A percentile compares a stretch with the other conserved stretches of the same genome.
Conservation (phyloP, 2,329 filamentous ascomycete species). For the Fusarium dlaminii region DNA sequence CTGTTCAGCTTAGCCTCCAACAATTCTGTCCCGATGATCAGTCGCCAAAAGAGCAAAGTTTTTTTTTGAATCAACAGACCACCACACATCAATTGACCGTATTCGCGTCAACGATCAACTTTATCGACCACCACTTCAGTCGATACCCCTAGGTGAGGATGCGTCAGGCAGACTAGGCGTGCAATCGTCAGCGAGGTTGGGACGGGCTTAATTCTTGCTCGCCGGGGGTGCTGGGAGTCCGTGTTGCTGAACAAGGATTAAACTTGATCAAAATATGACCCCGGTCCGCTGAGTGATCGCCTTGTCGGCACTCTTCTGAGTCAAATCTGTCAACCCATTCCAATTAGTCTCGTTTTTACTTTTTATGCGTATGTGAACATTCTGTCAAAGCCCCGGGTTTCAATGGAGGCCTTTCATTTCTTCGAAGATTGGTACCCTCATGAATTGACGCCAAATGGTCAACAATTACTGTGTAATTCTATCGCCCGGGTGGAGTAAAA, state of each 20-base stretch:
- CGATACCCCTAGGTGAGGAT: slow-evolving; percentile 25
- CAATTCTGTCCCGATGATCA: slow-evolving; percentile 24
- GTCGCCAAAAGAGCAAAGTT: not conserved
- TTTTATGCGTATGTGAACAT: slow-evolving; percentile 32
- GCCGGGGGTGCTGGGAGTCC: slow-evolving; percentile 30
- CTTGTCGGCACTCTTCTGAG: slow-evolving; percentile 39
- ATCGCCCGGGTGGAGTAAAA: not conserved
- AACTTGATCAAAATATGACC: slow-evolving; percentile 18
- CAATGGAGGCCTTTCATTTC: slow-evolving; percentile 10
- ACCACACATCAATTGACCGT: slow-evolving; percentile 23
- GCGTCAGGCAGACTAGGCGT: slow-evolving; percentile 9
- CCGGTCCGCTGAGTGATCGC: slow-evolving; percentile 35
- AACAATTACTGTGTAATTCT: not conserved
- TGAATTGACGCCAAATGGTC: not conserved
- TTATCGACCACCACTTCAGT: slow-evolving; percentile 35
- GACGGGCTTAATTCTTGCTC: slow-evolving; percentile 25
- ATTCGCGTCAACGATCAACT: slow-evolving; percentile 36
- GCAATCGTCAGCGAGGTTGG: slow-evolving; percentile 31
- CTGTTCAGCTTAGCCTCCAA: slow-evolving; percentile 20
- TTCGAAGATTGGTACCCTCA: slow-evolving; percentile 8
- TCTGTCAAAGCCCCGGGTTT: slow-evolving; percentile 28
- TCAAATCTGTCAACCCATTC: slow-evolving; percentile 44
- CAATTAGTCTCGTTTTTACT: slow-evolving; percentile 41
- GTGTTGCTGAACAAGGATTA: slow-evolving; percentile 35
- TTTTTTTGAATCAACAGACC: not conserved